Evolutionary conservation across 352 stramenopile species (phyloP).

Genomic region (Globisporangium nunn): DNA sequence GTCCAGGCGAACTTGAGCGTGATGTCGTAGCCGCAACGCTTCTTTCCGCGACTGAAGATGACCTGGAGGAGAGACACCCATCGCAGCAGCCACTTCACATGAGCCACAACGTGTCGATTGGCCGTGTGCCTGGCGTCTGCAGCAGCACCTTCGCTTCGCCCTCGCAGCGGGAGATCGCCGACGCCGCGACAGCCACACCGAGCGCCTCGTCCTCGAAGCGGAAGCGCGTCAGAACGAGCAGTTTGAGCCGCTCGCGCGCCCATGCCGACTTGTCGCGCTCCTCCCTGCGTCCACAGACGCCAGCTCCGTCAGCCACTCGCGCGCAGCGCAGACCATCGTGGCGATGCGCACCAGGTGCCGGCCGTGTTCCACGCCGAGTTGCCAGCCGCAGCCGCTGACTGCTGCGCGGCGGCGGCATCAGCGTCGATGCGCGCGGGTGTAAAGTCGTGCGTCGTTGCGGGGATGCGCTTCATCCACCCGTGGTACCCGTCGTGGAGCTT

Average conservation of each 20-base stretch:
- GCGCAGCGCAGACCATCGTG: neutral
- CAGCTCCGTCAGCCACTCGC: conserved; percentile 2
- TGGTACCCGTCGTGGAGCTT: conserved; percentile 83
- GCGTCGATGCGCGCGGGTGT: conserved; percentile 55
- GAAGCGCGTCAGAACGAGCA: conserved; percentile 60
- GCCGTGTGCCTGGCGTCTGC: no score
- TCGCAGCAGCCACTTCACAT: no score
- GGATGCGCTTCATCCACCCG: conserved; percentile 85
- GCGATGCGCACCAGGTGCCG: conserved; percentile 58
- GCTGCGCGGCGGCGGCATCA: conserved; percentile 16
- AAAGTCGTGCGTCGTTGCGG: conserved; percentile 73
- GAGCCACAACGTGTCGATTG: no score
- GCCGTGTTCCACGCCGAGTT: conserved; percentile 79
- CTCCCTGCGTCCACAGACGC: conserved; percentile 33
- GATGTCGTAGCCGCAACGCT: conserved; percentile 80
- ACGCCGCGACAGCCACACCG: conserved; percentile 49
- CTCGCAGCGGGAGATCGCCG: conserved; percentile 57
- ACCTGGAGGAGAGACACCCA: conserved; percentile 16
- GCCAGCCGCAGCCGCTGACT: conserved; percentile 14
- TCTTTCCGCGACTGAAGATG: conserved; percentile 80
- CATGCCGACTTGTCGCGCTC: conserved; percentile 79
- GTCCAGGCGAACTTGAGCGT: conserved; percentile 75
- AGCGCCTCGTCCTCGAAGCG: conserved; percentile 39
- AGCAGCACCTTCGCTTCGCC: conserved; percentile 66
- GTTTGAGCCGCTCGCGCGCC: conserved; percentile 63